Conservation (phyloP, 2,329 filamentous ascomycete species). For the Aspergillus terreus region DNA sequence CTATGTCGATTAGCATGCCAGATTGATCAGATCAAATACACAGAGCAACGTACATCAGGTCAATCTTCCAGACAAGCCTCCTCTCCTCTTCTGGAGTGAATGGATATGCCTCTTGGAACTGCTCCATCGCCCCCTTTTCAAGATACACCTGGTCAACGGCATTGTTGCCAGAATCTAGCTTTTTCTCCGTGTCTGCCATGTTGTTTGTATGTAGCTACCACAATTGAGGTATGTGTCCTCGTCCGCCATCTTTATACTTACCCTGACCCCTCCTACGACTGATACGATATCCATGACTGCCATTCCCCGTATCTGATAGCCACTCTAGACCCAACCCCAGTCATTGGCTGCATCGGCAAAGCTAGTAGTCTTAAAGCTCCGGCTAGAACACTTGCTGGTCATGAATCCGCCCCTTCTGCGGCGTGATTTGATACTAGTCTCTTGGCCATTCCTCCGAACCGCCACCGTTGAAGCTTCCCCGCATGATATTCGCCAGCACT, state of each 20-base stretch:
- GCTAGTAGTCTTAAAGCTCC: not conserved
- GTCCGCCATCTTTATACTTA: not conserved
- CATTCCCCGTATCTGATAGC: not conserved
- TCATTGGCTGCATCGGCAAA: conserved; percentile 22
- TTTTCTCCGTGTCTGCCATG: not conserved
- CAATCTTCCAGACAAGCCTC: conserved; percentile 20
- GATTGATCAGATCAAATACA: not conserved
- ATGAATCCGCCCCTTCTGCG: not conserved
- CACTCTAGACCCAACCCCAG: not conserved
- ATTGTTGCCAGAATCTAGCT: not conserved
- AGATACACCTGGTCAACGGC: conserved; percentile 4
- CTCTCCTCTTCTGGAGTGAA: conserved; percentile 17
- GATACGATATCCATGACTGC: too few relatives aligned
- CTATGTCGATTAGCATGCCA: conserved; percentile 3
- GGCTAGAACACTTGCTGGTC: not conserved
- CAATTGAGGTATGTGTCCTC: too few relatives aligned
- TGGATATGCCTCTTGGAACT: conserved; percentile 6
- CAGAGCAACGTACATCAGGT: conserved; percentile 13
- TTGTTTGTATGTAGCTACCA: not conserved
- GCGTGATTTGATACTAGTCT: not conserved
- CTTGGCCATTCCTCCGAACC: not conserved
- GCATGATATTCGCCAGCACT: not conserved
- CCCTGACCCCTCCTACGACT: too few relatives aligned
- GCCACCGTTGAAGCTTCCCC: not conserved
- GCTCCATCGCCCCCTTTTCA: conserved; percentile 12